Base-by-base conservation (phyloP, 2,329 filamentous ascomycete species). In the Capronia coronata region DNA sequence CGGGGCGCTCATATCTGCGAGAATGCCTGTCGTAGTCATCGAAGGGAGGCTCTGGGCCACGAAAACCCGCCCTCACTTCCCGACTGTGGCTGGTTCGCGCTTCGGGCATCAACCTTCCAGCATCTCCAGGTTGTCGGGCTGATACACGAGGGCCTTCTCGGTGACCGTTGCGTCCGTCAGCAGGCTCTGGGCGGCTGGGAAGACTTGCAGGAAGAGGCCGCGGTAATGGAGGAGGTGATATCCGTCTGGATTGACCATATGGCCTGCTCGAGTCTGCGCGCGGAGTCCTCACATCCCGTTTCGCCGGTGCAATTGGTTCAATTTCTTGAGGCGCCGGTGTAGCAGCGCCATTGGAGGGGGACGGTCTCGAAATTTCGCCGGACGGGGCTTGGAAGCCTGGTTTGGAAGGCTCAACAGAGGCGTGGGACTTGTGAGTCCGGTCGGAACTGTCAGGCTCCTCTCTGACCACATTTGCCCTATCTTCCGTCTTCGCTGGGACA, bases 131-230 rank as follows among this genome's bases (percentile, higher is more conserved):
- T 22, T 47, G 22, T 35, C 70, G 65, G n/a, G 62, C 61, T 25
- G 67, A 63, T n/a, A 67, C 51, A 32, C 67, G 63, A 27, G 61
- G 60, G 42, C 71, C 68, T 23, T 62, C 59, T 35, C 64, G 66
- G 22, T 67, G 61, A 41, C 63, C 65, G 13, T 63, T 57, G n/a
- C 68, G 67, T 44, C 54, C 25, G 25, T 60, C 57, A n/a, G 52
- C 52, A 23, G 49, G 52, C 9, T 67, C 67, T 45, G 62, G 62
- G 25, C 59, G 62, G 52, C 51, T 68, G 14, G 68, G 68, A 22
- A 69, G 61, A 52, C 63, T 67, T 5, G 64, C 58, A 48, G 68
- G 64, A 18, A 64, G 60, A 18, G 66, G 66, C 19, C 62, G 61
- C 39, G 61, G 18, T 19, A 37, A 46, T 2, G 63, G 49, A 16